Percentiles rank a stretch among this genome's conserved stretches.
Conservation (phyloP, 257 asterid genomes). For the Solanum bulbocastanum region DNA sequence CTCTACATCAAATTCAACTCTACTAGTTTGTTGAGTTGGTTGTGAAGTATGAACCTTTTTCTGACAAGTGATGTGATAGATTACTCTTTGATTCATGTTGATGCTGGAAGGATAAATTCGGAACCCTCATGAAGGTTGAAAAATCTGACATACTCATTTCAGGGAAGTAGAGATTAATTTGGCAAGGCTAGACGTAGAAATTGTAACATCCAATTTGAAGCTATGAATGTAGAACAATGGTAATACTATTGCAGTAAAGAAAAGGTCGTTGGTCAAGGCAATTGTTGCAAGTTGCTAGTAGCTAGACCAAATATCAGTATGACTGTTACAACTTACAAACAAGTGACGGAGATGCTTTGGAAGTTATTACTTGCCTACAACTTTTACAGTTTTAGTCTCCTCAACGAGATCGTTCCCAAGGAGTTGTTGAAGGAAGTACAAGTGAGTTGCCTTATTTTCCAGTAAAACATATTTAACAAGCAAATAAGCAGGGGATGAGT, state of each 20-base stretch:
- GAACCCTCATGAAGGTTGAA: neutral
- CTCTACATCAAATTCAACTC: neutral
- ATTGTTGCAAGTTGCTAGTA: neutral
- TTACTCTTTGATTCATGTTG: neutral
- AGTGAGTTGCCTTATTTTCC: no score
- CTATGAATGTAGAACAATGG: neutral
- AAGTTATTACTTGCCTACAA: neutral
- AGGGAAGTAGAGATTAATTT: neutral
- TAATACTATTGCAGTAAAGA: neutral
- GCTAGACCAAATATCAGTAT: neutral
- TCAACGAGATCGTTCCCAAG: no score
- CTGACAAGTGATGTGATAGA: neutral
- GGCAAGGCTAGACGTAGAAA: neutral
- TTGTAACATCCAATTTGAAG: neutral
- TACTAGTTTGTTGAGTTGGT: neutral
- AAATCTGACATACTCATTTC: neutral
- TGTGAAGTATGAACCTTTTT: neutral
- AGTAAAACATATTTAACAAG: no score
- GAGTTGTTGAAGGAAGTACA: no score
- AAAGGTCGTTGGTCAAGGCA: neutral
- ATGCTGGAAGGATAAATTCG: neutral
- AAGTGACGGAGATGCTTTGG: neutral
- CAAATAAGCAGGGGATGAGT: no score
- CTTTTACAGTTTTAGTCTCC: no score
- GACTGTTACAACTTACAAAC: neutral